A percentile compares a stretch with the other conserved stretches of the same genome.
Evolutionary conservation across 2,329 filamentous ascomycete genomes (phyloP).

Genomic region (Nannizziopsis arthrosporioides): DNA sequence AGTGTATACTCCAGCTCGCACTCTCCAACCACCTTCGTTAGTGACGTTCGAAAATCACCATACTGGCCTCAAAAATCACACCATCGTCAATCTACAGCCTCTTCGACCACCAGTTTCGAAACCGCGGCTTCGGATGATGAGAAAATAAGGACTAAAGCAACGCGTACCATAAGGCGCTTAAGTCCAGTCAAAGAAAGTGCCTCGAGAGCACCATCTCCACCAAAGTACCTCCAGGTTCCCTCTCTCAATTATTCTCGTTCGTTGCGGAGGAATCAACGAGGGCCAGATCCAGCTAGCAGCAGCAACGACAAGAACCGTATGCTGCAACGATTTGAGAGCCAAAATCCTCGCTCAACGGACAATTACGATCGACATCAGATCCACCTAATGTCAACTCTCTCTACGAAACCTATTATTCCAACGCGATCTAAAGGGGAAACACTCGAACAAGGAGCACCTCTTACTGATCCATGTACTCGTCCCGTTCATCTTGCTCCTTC

Average conservation of each 20-base stretch:
- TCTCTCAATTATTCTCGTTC: constrained; percentile 2
- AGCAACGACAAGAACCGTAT: no score
- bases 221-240: constrained; percentile 4
- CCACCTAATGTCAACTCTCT: no score
- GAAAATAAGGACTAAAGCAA: neutral
- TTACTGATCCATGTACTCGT: no score
- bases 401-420: no score
- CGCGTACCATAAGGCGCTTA: neutral
- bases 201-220: neutral
- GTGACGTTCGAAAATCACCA: neutral
- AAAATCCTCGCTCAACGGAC: neutral
- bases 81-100: constrained; percentile 3
- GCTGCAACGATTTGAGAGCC: no score
- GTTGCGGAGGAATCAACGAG: neutral
- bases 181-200: constrained; percentile 6
- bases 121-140: constrained; percentile 6
- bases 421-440: no score
- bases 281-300: no score
- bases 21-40: neutral
- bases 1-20: constrained; percentile 4
- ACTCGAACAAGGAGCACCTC: no score
- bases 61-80: neutral
- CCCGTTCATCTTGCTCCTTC: no score
- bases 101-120: constrained; percentile 8
- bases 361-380: no score